Evolutionary conservation across 495 filamentous ascomycete genomes (phyloP), one percentile per base, ranked within the genome.

Genomic region (Penicillium angulare): DNA sequence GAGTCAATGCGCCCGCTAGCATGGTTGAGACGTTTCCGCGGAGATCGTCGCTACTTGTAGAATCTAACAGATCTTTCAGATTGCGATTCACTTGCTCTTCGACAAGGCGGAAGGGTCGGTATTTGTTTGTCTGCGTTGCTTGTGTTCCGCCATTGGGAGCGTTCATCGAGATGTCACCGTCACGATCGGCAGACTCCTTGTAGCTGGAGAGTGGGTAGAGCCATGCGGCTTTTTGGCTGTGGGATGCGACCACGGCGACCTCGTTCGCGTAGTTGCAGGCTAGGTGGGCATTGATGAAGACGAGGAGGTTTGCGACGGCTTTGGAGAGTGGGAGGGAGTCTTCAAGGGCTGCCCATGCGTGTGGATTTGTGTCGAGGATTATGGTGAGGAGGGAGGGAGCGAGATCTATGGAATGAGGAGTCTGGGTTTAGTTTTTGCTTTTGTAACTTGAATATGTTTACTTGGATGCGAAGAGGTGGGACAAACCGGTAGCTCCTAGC

Each of bases 231-330:
- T 85, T 82, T 56, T 92, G 83, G 53, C 79, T 83, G 65, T 97
- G 93, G 10, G 88, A 87, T 21, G 95, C 93, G 27, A 97, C 80
- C n/a, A 98, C 80, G 40, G 90, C 90, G 34, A 97, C 86, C 66
- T 89, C 86, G 69, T 96, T 97, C 44, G 89, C 84, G 68, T 95
- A 88, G 72, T 89, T 92, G 71, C 88, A 89, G 53, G 93, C 88
- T 5, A 98, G 80, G 64, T 98, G 93, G 49, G 91, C 88, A 65
- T 98, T 96, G 67, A 97, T 85, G 73, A 97, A 97, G 75, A 97
- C 85, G 61, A 96, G 86, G 53, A 97, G 80, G 74, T 90, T 93
- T 43, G 95, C 86, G 49, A 98, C 76, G 47, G 88, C 90, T 58
- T 86, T 86, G 45, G 87, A 84, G 52, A 97, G 79, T 24, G 93